Conservation (phyloP, 2,329 filamentous ascomycete species). For the Calonectria multiphialidica region DNA sequence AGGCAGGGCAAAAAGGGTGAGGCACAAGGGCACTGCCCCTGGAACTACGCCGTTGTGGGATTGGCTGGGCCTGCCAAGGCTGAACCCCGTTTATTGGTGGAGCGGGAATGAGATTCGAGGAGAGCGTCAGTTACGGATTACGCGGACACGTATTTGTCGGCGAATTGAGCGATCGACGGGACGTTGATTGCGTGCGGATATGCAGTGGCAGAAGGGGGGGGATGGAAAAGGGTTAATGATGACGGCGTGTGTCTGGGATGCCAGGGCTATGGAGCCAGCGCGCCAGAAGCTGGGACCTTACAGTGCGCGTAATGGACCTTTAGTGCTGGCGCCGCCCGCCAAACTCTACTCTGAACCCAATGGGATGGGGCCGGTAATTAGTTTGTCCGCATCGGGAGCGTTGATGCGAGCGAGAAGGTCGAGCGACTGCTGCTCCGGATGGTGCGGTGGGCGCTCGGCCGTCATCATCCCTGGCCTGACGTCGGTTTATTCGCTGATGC, state of each 20-base stretch:
- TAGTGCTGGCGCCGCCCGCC: not conserved
- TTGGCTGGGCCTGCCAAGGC: conserved; percentile 14
- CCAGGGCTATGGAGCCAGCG: not conserved
- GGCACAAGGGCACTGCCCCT: conserved; percentile 18
- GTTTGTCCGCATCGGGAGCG: not conserved
- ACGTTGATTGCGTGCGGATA: not conserved
- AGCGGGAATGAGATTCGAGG: conserved; percentile 27
- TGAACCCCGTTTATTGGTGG: conserved; percentile 1
- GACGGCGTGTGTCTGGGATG: not conserved
- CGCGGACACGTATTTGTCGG: not conserved
- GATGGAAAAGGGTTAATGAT: too few relatives aligned
- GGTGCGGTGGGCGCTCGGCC: not conserved
- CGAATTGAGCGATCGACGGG: not conserved
- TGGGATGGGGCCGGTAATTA: conserved; percentile 2
- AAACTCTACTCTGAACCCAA: not conserved
- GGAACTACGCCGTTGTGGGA: not conserved
- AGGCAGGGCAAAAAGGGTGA: conserved; percentile 16
- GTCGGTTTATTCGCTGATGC: not conserved
- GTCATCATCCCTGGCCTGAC: not conserved
- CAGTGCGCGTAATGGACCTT: too few relatives aligned
- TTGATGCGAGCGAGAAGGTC: not conserved
- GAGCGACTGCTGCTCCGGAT: not conserved
- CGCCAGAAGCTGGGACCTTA: not conserved
- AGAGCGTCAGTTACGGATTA: not conserved
- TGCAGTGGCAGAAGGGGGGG: not conserved